Conservation (phyloP, 495 filamentous ascomycete genomes). For the Hyphodiscus hymeniophilus region DNA sequence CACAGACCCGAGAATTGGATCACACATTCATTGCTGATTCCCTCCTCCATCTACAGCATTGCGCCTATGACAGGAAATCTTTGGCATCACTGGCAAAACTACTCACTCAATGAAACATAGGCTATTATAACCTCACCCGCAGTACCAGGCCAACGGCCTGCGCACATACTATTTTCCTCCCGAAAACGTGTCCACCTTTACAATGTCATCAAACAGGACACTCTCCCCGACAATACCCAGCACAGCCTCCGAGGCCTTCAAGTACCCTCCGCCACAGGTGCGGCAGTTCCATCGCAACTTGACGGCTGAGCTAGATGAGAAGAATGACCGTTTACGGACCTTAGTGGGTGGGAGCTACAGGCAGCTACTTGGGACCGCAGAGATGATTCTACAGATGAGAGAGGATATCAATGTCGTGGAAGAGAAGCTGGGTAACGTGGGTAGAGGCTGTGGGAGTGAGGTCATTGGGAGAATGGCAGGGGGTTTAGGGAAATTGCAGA, state of each 20-base stretch:
- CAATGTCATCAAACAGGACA: conserved; percentile 18
- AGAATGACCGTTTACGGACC: conserved; percentile 78
- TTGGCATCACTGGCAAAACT: too few relatives aligned
- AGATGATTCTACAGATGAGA: conserved; percentile 86
- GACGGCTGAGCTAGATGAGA: conserved; percentile 56
- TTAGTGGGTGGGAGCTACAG: conserved; percentile 92
- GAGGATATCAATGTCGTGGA: conserved; percentile 67
- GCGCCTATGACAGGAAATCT: too few relatives aligned
- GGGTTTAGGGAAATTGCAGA: conserved; percentile 54
- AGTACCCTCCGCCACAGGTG: conserved; percentile 48
- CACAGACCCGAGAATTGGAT: too few relatives aligned
- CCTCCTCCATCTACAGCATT: too few relatives aligned
- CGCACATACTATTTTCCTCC: neutral
- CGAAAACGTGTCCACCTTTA: neutral
- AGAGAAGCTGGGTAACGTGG: conserved; percentile 58
- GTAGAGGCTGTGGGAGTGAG: conserved; percentile 66
- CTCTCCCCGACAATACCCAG: conserved; percentile 15
- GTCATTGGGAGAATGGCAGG: conserved; percentile 58
- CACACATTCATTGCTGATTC: too few relatives aligned
- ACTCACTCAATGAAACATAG: too few relatives aligned
- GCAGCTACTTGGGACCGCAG: conserved; percentile 85
- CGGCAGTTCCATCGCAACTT: conserved; percentile 47
- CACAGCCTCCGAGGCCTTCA: conserved; percentile 19
- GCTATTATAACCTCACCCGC: too few relatives aligned
- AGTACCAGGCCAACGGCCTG: too few relatives aligned